These are phyloP conservation scores for Tetrahymena thermophila DNA, from an alignment of 73 alveolate genomes.

Conservation along the genomic window DNA sequence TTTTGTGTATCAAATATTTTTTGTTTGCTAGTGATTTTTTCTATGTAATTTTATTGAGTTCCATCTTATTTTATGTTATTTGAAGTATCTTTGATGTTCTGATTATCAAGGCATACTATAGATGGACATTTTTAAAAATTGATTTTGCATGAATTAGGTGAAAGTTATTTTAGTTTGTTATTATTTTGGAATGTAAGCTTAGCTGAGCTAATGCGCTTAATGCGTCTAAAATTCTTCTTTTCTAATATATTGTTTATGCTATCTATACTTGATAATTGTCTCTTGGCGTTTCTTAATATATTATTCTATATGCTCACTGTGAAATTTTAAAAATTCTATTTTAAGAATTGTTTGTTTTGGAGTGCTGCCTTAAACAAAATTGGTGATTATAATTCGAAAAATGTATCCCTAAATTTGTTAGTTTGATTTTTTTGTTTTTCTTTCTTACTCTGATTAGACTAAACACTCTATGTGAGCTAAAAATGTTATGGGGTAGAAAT, in stretches of 20 bases:
- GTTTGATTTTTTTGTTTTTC: neutral
- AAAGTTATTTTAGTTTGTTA: no score
- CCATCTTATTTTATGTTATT: no score
- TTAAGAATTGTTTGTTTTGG: neutral
- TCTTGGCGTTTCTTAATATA: neutral
- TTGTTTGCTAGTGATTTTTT: no score
- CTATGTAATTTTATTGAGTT: no score
- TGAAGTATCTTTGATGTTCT: neutral
- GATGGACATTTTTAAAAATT: neutral
- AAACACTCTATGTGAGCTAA: neutral
- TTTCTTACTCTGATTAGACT: neutral
- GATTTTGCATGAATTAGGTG: neutral
- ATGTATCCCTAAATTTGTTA: neutral
- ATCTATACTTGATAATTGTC: neutral
- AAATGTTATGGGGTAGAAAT: neutral
- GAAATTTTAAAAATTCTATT: neutral
- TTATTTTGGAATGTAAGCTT: neutral
- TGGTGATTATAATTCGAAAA: neutral
- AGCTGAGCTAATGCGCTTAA: neutral
- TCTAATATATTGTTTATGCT: neutral
- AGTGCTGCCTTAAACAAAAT: neutral
- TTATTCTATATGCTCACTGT: neutral
- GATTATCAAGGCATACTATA: neutral
- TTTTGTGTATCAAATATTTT: neutral
- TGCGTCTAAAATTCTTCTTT: neutral